These are phyloP conservation scores for Xylariaceae sp. DNA, from an alignment of 2,329 filamentous ascomycete species.

Conservation along the genomic window DNA sequence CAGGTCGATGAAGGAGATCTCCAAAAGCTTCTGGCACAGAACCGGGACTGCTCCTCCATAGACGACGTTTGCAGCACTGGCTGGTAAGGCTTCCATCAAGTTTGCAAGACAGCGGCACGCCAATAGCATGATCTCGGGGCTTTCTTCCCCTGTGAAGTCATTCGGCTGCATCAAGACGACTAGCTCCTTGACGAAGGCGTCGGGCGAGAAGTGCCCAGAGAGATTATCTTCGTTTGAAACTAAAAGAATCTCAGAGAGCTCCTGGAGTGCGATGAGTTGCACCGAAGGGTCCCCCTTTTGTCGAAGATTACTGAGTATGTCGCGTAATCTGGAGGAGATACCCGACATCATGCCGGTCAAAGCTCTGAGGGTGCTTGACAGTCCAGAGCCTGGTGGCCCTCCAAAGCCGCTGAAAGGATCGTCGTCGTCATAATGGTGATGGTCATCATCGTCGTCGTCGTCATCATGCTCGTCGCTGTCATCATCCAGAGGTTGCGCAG, in stretches of 20 bases:
- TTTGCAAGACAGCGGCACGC: constrained; percentile 95
- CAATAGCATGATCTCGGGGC: constrained; percentile 94
- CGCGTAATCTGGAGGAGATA: constrained; percentile 72
- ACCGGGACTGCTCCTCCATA: constrained; percentile 96
- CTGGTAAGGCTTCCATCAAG: constrained; percentile 92
- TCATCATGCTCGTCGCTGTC: constrained; percentile 41
- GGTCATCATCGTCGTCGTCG: constrained; percentile 53
- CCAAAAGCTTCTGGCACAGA: constrained; percentile 87
- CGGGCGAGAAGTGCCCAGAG: constrained; percentile 89
- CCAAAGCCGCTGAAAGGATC: constrained; percentile 65
- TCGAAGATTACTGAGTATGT: constrained; percentile 70
- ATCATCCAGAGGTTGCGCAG: constrained; percentile 37
- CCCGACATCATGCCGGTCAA: constrained; percentile 90
- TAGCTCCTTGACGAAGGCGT: constrained; percentile 92
- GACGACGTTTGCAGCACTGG: constrained; percentile 90
- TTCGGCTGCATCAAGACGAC: constrained; percentile 88
- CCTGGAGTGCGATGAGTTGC: constrained; percentile 88
- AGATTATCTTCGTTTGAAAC: constrained; percentile 97
- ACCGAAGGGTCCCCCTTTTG: constrained; percentile 81
- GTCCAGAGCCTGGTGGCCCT: constrained; percentile 58
- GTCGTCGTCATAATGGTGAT: constrained; percentile 62
- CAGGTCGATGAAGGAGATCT: constrained; percentile 95
- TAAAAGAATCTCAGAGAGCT: constrained; percentile 86
- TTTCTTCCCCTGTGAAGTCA: constrained; percentile 77
- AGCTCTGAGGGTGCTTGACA: constrained; percentile 79